Conservation (phyloP, 2,329 filamentous ascomycete species). For the Phialophora chinensis region DNA sequence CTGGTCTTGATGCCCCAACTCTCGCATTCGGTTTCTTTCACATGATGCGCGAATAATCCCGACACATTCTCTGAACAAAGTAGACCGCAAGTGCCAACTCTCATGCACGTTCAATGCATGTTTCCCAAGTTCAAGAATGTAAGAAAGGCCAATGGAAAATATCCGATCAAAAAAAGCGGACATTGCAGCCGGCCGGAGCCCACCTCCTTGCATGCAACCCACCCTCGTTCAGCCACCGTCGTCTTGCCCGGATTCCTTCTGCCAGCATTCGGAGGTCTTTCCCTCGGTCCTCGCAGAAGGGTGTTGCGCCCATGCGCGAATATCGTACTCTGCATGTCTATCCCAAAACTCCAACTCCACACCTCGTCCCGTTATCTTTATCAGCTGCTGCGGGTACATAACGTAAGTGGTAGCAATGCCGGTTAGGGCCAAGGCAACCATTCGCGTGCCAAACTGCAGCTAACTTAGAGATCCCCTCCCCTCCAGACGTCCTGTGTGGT, state of each 20-base stretch:
- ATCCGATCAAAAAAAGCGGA: conserved; percentile 1
- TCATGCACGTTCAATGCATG: not conserved
- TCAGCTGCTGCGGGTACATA: conserved; percentile 28
- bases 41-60: conserved; percentile 3
- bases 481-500: not conserved
- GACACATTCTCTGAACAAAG: not conserved
- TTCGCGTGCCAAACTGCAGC: not conserved
- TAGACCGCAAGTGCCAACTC: not conserved
- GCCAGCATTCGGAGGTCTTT: not conserved
- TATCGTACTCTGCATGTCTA: conserved; percentile 16
- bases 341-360: not conserved
- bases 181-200: conserved; percentile 9
- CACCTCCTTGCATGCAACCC: not conserved
- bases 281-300: not conserved
- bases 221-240: conserved; percentile 6
- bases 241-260: not conserved
- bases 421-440: conserved; percentile 13
- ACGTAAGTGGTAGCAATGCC: conserved; percentile 17
- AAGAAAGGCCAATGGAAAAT: conserved; percentile 11
- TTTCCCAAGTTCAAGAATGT: not conserved
- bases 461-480: not conserved
- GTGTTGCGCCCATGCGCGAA: conserved; percentile 12
- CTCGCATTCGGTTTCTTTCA: not conserved
- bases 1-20: not conserved
- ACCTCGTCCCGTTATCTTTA: conserved; percentile 20